Conservation (phyloP, 768 basidiomycete species). For the Suillus subaureus region DNA sequence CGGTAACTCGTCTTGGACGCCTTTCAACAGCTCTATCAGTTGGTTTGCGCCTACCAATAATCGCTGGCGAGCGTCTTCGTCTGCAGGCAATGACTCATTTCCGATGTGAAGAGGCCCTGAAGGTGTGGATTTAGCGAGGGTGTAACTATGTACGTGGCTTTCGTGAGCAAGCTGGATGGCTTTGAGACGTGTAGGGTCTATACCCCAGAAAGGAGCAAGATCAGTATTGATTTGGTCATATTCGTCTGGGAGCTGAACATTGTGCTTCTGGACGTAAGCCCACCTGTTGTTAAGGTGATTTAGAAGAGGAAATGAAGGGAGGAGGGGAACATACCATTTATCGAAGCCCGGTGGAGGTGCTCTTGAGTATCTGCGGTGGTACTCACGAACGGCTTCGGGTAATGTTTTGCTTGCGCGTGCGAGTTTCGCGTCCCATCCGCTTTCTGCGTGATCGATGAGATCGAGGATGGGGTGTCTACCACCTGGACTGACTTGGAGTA, state of each 20-base stretch:
- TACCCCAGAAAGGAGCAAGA: conserved; percentile 47
- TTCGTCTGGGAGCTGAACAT: conserved; percentile 54
- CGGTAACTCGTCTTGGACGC: conserved; percentile 44
- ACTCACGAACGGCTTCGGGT: conserved; percentile 42
- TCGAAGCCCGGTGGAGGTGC: conserved; percentile 48
- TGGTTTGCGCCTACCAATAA: conserved; percentile 31
- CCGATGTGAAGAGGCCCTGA: conserved; percentile 15
- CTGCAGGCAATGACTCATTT: conserved; percentile 18
- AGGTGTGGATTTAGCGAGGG: conserved; percentile 31
- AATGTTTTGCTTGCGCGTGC: conserved; percentile 39
- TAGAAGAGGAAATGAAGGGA: neutral
- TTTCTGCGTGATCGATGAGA: conserved; percentile 40
- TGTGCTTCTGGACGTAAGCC: conserved; percentile 45
- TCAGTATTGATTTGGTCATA: conserved; percentile 52
- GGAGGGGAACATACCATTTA: conserved; percentile 39
- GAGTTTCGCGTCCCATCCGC: conserved; percentile 41
- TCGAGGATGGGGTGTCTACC: conserved; percentile 48
- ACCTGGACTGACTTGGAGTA: conserved; percentile 38
- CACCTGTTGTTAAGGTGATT: conserved; percentile 34
- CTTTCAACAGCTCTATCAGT: conserved; percentile 41
- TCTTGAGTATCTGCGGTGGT: conserved; percentile 38
- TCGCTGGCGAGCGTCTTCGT: neutral
- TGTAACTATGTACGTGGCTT: conserved; percentile 34
- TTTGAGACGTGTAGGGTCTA: conserved; percentile 36
- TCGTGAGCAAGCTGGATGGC: conserved; percentile 32